phyloP scores from a whole-genome alignment of 352 stramenopile species.

The Globisporangium spinosum region DNA sequence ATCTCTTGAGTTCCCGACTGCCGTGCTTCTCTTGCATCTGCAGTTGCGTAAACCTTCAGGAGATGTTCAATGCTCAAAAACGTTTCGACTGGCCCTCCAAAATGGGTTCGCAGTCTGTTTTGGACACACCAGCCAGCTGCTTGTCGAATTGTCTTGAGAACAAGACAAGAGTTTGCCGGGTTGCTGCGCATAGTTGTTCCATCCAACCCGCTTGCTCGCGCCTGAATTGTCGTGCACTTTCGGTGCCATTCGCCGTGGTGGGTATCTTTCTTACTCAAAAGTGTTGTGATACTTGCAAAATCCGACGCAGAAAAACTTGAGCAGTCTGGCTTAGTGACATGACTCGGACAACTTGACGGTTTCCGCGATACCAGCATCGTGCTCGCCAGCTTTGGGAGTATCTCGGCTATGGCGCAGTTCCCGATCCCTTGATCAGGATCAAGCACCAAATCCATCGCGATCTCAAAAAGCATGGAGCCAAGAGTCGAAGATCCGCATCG shows the following conservation, averaged over 20 bases:
- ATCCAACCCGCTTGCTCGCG: not conserved
- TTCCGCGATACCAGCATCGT: conserved; percentile 13
- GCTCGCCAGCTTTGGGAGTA: conserved; percentile 6
- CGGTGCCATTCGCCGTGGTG: conserved; percentile 34
- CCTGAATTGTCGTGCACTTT: conserved; percentile 20
- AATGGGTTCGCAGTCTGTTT: conserved; percentile 68
- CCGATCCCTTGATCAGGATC: conserved; percentile 10
- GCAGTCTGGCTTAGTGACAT: not conserved
- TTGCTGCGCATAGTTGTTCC: not conserved
- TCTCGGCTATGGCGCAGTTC: not conserved
- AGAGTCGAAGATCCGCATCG: conserved; percentile 7
- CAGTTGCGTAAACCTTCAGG: conserved; percentile 34
- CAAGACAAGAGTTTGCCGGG: conserved; percentile 20
- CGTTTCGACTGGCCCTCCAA: conserved; percentile 67
- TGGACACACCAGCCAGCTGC: conserved; percentile 68
- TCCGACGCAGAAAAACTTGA: conserved; percentile 31
- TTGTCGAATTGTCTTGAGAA: conserved; percentile 39
- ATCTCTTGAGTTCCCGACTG: not conserved
- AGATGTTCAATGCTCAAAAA: conserved; percentile 77
- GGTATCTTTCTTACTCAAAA: conserved; percentile 28
- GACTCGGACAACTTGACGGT: conserved; percentile 4
- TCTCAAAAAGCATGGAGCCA: conserved; percentile 12
- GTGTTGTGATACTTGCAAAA: conserved; percentile 43
- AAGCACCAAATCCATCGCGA: conserved; percentile 17
- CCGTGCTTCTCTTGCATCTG: not conserved